Evolutionary conservation across 31 red algal species (phyloP).

Genomic region (Odonthalia washingtoniensis): DNA sequence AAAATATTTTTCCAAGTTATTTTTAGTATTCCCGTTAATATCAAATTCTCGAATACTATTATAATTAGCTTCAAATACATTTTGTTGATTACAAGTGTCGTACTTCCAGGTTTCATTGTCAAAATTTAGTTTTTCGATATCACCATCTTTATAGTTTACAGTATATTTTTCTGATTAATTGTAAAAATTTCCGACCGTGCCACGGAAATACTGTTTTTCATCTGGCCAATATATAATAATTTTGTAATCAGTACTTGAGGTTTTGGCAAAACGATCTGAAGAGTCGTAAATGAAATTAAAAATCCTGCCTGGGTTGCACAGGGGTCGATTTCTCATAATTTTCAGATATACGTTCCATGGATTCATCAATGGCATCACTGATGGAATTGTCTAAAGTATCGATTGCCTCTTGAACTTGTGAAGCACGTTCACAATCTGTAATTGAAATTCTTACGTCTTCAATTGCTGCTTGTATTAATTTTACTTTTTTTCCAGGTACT

Average conservation of each 20-base stretch:
- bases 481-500: neutral
- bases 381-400: too few species aligned
- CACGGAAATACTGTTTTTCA: neutral
- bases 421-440: neutral
- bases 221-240: conserved; percentile 1
- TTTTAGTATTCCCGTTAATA: neutral
- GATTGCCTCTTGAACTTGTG: neutral
- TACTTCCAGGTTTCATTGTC: neutral
- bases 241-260: too few species aligned
- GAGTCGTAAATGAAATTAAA: neutral
- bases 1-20: neutral
- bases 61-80: neutral
- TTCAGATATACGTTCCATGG: neutral
- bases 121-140: neutral
- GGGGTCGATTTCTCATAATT: neutral
- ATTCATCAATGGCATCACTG: too few species aligned
- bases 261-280: neutral
- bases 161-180: too few species aligned
- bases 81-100: neutral
- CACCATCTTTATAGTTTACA: neutral
- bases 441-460: neutral
- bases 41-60: neutral
- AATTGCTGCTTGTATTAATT: neutral
- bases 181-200: too few species aligned
- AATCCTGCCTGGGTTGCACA: neutral